Conservation (phyloP, 1,284 basidiomycete species). For the Omphalotus olearius region DNA sequence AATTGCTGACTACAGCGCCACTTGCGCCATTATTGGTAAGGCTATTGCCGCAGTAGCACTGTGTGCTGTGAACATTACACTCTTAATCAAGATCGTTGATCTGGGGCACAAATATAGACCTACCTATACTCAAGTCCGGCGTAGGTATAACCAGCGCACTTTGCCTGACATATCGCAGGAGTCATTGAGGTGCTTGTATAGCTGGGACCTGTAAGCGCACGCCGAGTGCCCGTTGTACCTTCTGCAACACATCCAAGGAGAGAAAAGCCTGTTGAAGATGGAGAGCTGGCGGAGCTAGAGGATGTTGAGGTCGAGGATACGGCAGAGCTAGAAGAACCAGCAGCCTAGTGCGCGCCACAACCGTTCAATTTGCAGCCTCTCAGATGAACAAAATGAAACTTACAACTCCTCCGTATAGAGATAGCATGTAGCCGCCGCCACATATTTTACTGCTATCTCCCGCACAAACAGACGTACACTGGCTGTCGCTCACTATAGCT, state of each 20-base stretch:
- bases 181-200: slow-evolving; percentile 25
- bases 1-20: background rate
- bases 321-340: background rate
- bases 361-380: no score
- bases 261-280: slow-evolving; percentile 2
- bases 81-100: background rate
- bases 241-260: slow-evolving; percentile 27
- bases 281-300: background rate
- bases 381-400: no score
- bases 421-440: slow-evolving; percentile 29
- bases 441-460: slow-evolving; percentile 26
- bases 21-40: slow-evolving; percentile 6
- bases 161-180: slow-evolving; percentile 22
- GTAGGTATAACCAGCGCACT: slow-evolving; percentile 25
- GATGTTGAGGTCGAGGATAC: background rate
- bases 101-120: background rate
- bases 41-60: slow-evolving; percentile 8
- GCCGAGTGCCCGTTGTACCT: background rate
- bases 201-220: slow-evolving; percentile 9
- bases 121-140: slow-evolving; percentile 29
- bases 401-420: slow-evolving; percentile 19
- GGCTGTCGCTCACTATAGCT: slow-evolving; percentile 15
- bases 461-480: slow-evolving; percentile 24
- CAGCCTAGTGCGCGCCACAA: background rate
- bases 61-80: background rate